These are phyloP conservation scores for Centaurea solstitialis DNA, from an alignment of 129 eudicot species.

Conservation along the genomic window DNA sequence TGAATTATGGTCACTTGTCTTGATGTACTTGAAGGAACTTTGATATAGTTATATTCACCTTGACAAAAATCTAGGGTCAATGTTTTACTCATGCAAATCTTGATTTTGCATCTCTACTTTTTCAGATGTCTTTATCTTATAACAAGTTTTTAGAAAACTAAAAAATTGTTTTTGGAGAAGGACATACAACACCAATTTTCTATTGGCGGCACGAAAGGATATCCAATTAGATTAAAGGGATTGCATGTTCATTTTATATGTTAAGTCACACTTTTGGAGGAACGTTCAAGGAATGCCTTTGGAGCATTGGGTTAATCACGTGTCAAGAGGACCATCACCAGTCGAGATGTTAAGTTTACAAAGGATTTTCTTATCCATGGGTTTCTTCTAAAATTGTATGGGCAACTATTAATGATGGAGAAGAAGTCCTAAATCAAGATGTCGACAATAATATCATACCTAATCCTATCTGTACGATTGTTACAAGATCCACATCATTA, in stretches of 20 bases:
- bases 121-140: not conserved
- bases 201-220: not conserved
- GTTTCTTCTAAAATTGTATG: not conserved
- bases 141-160: not conserved
- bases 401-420: not conserved
- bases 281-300: not conserved
- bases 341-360: not conserved
- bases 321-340: not conserved
- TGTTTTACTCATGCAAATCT: not conserved
- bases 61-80: not conserved
- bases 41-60: not conserved
- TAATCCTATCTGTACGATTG: not conserved
- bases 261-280: not conserved
- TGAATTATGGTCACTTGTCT: not conserved
- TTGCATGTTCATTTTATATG: not conserved
- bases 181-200: not conserved
- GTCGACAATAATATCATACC: not conserved
- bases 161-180: not conserved
- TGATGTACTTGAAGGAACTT: not conserved
- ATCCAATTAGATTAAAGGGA: not conserved
- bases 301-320: not conserved
- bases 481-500: not conserved
- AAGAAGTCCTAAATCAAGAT: not conserved
- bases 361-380: not conserved
- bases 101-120: not conserved